Percentiles rank a stretch among this genome's conserved stretches.
phyloP scores from a whole-genome alignment of 495 filamentous ascomycete genomes.

The Penicillium argentinense region DNA sequence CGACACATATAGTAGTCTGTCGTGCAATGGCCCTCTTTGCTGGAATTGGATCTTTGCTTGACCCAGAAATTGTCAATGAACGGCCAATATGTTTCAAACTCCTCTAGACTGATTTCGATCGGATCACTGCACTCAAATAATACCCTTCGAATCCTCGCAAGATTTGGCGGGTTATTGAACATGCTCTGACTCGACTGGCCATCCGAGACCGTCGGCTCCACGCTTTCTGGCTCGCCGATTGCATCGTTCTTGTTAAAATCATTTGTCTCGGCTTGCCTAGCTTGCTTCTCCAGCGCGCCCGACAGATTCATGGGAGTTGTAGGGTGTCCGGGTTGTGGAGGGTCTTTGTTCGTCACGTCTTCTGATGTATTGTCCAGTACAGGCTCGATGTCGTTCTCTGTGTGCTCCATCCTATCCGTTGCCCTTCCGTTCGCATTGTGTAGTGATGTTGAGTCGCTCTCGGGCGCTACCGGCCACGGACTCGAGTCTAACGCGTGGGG shows the following conservation, averaged over 20 bases:
- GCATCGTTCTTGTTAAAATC: background rate
- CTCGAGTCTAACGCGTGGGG: constrained; percentile 25
- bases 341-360: constrained; percentile 12
- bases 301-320: constrained; percentile 23
- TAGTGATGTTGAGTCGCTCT: constrained; percentile 12
- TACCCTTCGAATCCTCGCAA: constrained; percentile 45
- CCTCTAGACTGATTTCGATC: constrained; percentile 50
- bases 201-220: background rate
- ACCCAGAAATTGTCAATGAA: constrained; percentile 58
- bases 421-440: constrained; percentile 8
- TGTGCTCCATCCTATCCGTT: constrained; percentile 4
- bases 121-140: constrained; percentile 53
- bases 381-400: constrained; percentile 15
- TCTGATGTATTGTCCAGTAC: constrained; percentile 5
- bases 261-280: constrained; percentile 10
- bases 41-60: constrained; percentile 50
- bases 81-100: constrained; percentile 55
- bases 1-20: constrained; percentile 56
- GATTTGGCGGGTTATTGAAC: constrained; percentile 46
- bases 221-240: background rate
- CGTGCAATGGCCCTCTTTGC: constrained; percentile 48
- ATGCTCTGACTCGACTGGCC: constrained; percentile 19
- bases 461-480: constrained; percentile 16
- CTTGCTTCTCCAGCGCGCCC: constrained; percentile 26
- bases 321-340: constrained; percentile 5